phyloP scores from a whole-genome alignment of 495 filamentous ascomycete species.

The Sporormia fimetaria region DNA sequence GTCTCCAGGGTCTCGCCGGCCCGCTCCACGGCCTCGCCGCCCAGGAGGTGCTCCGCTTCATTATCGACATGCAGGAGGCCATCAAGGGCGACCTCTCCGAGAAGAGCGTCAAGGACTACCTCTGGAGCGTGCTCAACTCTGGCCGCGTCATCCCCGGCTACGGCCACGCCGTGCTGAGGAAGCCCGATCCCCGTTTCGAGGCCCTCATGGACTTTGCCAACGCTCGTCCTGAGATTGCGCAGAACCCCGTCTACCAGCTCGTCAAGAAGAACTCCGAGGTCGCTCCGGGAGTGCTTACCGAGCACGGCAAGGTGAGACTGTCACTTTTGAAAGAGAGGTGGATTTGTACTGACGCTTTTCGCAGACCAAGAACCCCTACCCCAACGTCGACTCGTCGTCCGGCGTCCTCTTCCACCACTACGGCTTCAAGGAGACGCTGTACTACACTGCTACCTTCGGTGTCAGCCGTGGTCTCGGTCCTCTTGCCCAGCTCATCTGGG shows the following conservation, averaged over 20 bases:
- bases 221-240: conserved; percentile 68
- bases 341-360: not conserved
- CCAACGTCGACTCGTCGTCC: conserved; percentile 85
- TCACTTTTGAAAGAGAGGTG: not conserved
- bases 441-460: conserved; percentile 96
- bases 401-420: conserved; percentile 96
- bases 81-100: conserved; percentile 72
- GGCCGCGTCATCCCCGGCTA: conserved; percentile 94
- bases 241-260: conserved; percentile 83
- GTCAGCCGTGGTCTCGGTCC: conserved; percentile 86
- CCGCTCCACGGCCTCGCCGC: conserved; percentile 92
- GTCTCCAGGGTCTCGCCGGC: conserved; percentile 87
- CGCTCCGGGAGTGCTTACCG: conserved; percentile 73
- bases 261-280: conserved; percentile 75
- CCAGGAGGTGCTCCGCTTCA: conserved; percentile 94
- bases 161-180: conserved; percentile 95
- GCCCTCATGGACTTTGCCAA: conserved; percentile 93
- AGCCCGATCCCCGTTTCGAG: conserved; percentile 91
- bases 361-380: conserved; percentile 92
- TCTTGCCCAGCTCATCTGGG: conserved; percentile 91
- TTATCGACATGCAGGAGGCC: conserved; percentile 80
- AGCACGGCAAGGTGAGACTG: conserved; percentile 67
- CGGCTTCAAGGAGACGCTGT: conserved; percentile 89
- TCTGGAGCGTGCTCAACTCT: conserved; percentile 86
- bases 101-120: conserved; percentile 68